phyloP scores from a whole-genome alignment of 495 filamentous ascomycete species.

The Trichoderma gamsii region DNA sequence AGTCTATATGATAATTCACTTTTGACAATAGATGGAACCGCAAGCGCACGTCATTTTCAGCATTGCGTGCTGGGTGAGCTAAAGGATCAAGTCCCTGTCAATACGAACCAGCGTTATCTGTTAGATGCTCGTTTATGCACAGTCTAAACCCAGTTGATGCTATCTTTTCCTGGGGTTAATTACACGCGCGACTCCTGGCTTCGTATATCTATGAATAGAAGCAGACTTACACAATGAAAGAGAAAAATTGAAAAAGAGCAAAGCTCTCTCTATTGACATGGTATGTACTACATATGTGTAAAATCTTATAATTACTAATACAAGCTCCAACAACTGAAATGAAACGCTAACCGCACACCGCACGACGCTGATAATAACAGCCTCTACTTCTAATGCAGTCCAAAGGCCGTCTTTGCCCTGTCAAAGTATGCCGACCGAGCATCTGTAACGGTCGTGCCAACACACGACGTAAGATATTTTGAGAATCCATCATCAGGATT shows the following conservation, averaged over 20 bases:
- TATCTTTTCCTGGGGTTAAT: neutral
- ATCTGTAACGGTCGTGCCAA: slow-evolving; percentile 47
- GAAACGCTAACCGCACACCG: too few relatives aligned
- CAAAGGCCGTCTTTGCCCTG: slow-evolving; percentile 39
- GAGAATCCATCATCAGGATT: slow-evolving; percentile 52
- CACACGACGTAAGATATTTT: slow-evolving; percentile 57
- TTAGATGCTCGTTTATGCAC: neutral
- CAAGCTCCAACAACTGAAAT: too few relatives aligned
- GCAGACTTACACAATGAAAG: too few relatives aligned
- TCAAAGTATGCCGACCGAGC: slow-evolving; percentile 54
- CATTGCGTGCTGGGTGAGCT: slow-evolving; percentile 1
- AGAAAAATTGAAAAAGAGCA: too few relatives aligned
- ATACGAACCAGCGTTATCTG: neutral
- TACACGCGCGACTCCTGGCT: neutral
- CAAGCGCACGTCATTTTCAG: neutral
- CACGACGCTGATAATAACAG: too few relatives aligned
- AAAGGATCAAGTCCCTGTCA: neutral
- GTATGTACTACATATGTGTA: too few relatives aligned
- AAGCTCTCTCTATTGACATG: too few relatives aligned
- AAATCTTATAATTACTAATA: too few relatives aligned
- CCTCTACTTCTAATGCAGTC: slow-evolving; percentile 21
- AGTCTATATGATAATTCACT: neutral
- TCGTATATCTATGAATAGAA: too few relatives aligned
- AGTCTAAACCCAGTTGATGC: neutral
- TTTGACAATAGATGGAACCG: neutral